These are phyloP conservation scores for Mycena sp. DNA, from an alignment of 1,284 basidiomycete species.

Conservation along the genomic window DNA sequence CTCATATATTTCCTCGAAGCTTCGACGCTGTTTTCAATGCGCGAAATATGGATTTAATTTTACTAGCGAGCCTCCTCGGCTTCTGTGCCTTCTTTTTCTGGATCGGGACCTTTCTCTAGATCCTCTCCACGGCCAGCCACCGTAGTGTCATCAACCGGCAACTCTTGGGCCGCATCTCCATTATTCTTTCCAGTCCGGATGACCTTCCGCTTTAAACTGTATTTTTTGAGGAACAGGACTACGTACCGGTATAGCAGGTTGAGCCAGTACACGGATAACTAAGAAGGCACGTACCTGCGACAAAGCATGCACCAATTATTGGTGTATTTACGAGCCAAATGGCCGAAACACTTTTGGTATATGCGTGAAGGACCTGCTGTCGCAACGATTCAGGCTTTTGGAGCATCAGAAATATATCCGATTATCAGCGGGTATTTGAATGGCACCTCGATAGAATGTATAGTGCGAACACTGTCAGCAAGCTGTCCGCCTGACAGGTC, in stretches of 20 bases:
- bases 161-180: no score
- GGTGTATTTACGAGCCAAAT: constrained; percentile 82
- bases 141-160: no score
- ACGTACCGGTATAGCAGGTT: neutral
- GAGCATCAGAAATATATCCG: neutral
- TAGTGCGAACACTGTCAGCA: constrained; percentile 60
- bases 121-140: no score
- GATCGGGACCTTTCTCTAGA: no score
- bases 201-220: constrained; percentile 27
- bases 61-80: no score
- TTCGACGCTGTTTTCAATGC: no score
- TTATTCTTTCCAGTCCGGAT: constrained; percentile 15
- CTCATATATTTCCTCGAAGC: no score
- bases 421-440: neutral
- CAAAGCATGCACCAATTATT: constrained; percentile 62
- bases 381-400: constrained; percentile 51
- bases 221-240: constrained; percentile 30
- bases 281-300: constrained; percentile 58
- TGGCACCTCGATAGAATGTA: constrained; percentile 60
- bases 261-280: neutral
- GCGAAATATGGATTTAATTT: no score
- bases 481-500: constrained; percentile 63
- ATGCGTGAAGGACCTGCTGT: constrained; percentile 72
- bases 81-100: no score
- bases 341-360: constrained; percentile 70